These are phyloP conservation scores for Paraphoma sp. DNA, from an alignment of 2,329 filamentous ascomycete genomes.

Conservation along the genomic window DNA sequence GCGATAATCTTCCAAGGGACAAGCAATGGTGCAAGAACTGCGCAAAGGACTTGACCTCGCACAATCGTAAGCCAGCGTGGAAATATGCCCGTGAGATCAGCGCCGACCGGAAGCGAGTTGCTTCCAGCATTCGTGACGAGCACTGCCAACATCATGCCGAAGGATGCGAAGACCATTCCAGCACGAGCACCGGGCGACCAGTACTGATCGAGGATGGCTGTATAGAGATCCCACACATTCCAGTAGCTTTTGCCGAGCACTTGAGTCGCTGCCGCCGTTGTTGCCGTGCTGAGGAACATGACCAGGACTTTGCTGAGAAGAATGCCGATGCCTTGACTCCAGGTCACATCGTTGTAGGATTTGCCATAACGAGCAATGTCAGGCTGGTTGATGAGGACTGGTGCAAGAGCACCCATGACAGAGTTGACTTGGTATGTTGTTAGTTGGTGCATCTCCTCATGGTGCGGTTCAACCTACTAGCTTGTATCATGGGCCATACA, in stretches of 20 bases:
- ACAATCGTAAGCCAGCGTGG: slow-evolving; percentile 36
- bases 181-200: slow-evolving; percentile 27
- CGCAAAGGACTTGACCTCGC: slow-evolving; percentile 26
- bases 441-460: background rate
- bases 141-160: slow-evolving; percentile 32
- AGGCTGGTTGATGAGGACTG: slow-evolving; percentile 26
- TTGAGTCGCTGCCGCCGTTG: slow-evolving; percentile 22
- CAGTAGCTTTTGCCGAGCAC: slow-evolving; percentile 30
- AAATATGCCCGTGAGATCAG: slow-evolving; percentile 30
- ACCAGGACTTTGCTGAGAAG: slow-evolving; percentile 26
- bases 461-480: slow-evolving; percentile 1
- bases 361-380: slow-evolving; percentile 31
- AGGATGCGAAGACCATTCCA: slow-evolving; percentile 34
- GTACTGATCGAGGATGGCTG: slow-evolving; percentile 25
- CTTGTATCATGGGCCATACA: slow-evolving; percentile 27
- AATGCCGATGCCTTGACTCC: slow-evolving; percentile 27
- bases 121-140: slow-evolving; percentile 35
- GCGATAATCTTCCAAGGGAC: slow-evolving; percentile 37
- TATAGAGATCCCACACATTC: slow-evolving; percentile 29
- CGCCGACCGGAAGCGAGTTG: slow-evolving; percentile 34
- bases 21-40: slow-evolving; percentile 21
- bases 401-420: slow-evolving; percentile 26
- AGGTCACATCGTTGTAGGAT: slow-evolving; percentile 21
- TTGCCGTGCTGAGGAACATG: slow-evolving; percentile 29
- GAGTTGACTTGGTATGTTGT: slow-evolving; percentile 13